A percentile compares a stretch with the other conserved stretches of the same genome.
Evolutionary conservation across 1,139 yeast species (phyloP).

Genomic region (Hansenula lynferdii): DNA sequence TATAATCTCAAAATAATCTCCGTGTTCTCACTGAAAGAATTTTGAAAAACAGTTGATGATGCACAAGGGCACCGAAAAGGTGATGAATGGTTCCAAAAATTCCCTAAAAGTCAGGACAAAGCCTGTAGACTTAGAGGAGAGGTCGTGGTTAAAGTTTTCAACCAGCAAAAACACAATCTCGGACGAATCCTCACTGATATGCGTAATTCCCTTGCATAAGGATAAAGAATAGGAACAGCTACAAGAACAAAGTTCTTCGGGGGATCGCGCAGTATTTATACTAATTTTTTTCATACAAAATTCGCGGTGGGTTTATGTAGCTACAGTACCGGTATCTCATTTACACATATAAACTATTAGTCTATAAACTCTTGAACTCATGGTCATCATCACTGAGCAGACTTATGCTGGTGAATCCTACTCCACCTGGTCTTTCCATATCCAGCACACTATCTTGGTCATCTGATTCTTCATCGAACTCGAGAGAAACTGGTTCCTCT

Average conservation of each 20-base stretch:
- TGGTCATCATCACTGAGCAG: slow-evolving; percentile 18
- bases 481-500: not conserved
- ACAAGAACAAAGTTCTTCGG: slow-evolving; percentile 12
- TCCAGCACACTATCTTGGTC: not conserved
- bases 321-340: not conserved
- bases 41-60: slow-evolving; percentile 1
- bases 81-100: slow-evolving; percentile 32
- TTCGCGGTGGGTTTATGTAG: too few relatives aligned
- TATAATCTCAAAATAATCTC: not conserved
- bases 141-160: slow-evolving; percentile 99
- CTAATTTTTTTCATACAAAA: not conserved
- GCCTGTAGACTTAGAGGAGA: slow-evolving; percentile 59
- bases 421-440: not conserved
- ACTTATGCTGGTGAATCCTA: slow-evolving; percentile 3
- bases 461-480: slow-evolving; percentile 3
- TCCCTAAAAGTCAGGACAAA: slow-evolving; percentile 29
- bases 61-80: not conserved
- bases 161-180: slow-evolving; percentile 99
- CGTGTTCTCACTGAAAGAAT: slow-evolving; percentile 3
- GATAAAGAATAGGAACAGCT: slow-evolving; percentile 48
- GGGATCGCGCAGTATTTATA: slow-evolving; percentile 1
- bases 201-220: slow-evolving; percentile 99
- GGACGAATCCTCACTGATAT: slow-evolving; percentile 99
- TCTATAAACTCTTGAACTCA: slow-evolving; percentile 13
- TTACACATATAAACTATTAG: slow-evolving; percentile 3